phyloP scores from a whole-genome alignment of 2,329 filamentous ascomycete species.

The Fusarium protoensiforme region DNA sequence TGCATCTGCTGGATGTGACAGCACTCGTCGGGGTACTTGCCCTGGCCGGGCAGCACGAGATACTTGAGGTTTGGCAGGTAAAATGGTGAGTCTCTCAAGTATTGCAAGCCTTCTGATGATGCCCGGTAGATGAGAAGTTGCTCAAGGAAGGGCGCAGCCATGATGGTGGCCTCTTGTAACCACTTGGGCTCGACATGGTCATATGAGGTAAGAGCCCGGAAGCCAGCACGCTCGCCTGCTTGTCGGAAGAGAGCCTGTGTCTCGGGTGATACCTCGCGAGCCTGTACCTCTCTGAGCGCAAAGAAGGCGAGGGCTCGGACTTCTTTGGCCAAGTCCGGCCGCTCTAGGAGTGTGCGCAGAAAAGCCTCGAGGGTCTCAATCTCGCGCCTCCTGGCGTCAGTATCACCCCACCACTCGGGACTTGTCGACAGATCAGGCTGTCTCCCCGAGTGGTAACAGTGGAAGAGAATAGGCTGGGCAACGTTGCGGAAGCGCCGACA shows the following conservation, averaged over 20 bases:
- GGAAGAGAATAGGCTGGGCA: conserved; percentile 41
- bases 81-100: conserved; percentile 41
- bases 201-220: conserved; percentile 38
- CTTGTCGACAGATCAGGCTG: conserved; percentile 24
- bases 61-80: conserved; percentile 44
- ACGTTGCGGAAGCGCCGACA: conserved; percentile 35
- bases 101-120: conserved; percentile 41
- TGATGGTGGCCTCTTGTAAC: conserved; percentile 43
- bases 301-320: conserved; percentile 41
- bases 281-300: conserved; percentile 26
- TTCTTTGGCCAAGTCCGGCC: conserved; percentile 39
- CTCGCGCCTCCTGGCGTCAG: conserved; percentile 19
- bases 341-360: conserved; percentile 38
- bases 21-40: conserved; percentile 38
- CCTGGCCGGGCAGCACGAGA: conserved; percentile 38
- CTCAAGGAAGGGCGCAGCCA: conserved; percentile 41
- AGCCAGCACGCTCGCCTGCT: conserved; percentile 40
- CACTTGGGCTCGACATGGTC: conserved; percentile 41
- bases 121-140: conserved; percentile 42
- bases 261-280: conserved; percentile 16
- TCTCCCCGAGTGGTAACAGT: conserved; percentile 39
- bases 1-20: conserved; percentile 46
- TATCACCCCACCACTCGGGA: conserved; percentile 25
- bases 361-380: conserved; percentile 36
- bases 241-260: conserved; percentile 42